Base-by-base conservation (phyloP, 2,329 filamentous ascomycete genomes). In the Fusarium palustre region DNA sequence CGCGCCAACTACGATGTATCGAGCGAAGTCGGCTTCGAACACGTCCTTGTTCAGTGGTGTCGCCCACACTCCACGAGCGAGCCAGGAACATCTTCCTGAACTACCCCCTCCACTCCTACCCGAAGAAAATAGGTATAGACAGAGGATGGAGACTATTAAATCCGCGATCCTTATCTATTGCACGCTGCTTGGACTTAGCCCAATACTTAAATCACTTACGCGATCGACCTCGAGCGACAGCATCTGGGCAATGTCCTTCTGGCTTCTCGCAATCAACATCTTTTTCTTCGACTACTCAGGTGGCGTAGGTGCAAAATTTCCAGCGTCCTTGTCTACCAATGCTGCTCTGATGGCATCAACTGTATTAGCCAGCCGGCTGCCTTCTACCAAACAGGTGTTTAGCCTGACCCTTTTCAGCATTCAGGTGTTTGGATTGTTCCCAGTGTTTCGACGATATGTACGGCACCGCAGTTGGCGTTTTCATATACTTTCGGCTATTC, bases 281-380 rank as follows among this genome's bases (percentile, higher is more conserved):
- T 97, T 97, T 80, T 97, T 97, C 78, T 98, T 97, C 76, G 96
- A 99, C 84, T 99, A 99, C 79, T 92, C 93, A 13, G 91, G 92
- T 41, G 87, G 88, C 34, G 80, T 88, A 24, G 84, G 83, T 25
- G 81, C 79, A 62, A 91, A 90, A 72, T 91, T 92, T 71, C 90
- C 90, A 1, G 90, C 90, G 12, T 91, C 85, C 5, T 85, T 98
- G 7, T 97, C 93, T 12, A 99, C 96, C 25, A 99, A 98, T 71
- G 96, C 96, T 3, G 96, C 95, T 1, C 86, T 99, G 54, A 98
- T 98, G 94, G 95, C 95, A 1, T 95, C 92, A 7, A 97, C 96
- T 0, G 94, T 99, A 63, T 87, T 99, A 13, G 96, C 96, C 3
- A 97, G 92, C 49, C 91, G 94, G 0, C 86, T 99, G 13, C 92